Conservation (phyloP, 2,329 filamentous ascomycete species). For the Aaosphaeria pasadenensis region DNA sequence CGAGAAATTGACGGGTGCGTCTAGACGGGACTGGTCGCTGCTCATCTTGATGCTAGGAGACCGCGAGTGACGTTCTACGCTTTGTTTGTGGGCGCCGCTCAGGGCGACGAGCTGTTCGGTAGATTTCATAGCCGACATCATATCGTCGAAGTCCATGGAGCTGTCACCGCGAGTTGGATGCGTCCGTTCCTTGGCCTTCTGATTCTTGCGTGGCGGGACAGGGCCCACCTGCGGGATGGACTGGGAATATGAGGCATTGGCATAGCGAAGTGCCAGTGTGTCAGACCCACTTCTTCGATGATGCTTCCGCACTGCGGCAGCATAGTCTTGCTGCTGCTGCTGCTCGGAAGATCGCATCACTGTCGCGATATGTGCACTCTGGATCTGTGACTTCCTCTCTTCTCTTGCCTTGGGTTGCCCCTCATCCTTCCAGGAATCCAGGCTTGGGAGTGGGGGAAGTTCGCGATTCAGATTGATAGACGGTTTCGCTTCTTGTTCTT, state of each 20-base stretch:
- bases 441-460: slow-evolving; percentile 45
- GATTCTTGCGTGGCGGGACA: slow-evolving; percentile 8
- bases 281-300: slow-evolving; percentile 31
- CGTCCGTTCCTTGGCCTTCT: slow-evolving; percentile 7
- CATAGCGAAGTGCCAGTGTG: slow-evolving; percentile 20
- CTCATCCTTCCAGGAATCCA: slow-evolving; percentile 36
- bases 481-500: slow-evolving; percentile 24
- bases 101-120: slow-evolving; percentile 13
- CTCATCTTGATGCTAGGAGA: slow-evolving; percentile 19
- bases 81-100: slow-evolving; percentile 13
- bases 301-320: slow-evolving; percentile 22
- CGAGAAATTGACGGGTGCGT: slow-evolving; percentile 24
- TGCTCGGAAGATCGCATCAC: slow-evolving; percentile 34
- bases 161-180: not conserved
- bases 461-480: slow-evolving; percentile 47
- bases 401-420: slow-evolving; percentile 11
- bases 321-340: slow-evolving; percentile 21
- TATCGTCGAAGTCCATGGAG: slow-evolving; percentile 14
- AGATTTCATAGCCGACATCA: slow-evolving; percentile 25
- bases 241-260: slow-evolving; percentile 12
- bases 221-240: slow-evolving; percentile 8
- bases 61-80: slow-evolving; percentile 8
- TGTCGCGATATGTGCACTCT: slow-evolving; percentile 30
- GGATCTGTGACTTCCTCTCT: slow-evolving; percentile 7
- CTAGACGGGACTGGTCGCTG: slow-evolving; percentile 17